Conservation (phyloP, 2,329 filamentous ascomycete genomes). For the Endocalyx cinctus region DNA sequence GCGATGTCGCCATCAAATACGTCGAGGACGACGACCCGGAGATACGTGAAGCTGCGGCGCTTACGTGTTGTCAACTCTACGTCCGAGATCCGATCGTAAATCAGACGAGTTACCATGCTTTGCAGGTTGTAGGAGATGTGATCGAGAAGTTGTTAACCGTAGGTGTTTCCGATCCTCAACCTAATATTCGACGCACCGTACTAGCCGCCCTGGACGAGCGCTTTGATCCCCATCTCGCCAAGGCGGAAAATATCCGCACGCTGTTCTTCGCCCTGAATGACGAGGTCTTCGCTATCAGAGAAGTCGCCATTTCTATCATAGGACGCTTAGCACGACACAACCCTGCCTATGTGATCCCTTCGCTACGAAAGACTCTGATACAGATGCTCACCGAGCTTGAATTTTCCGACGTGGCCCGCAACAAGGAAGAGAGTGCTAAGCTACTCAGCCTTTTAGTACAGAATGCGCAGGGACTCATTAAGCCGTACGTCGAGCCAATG, state of each 20-base stretch:
- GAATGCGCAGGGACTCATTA: constrained; percentile 88
- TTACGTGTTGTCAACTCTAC: constrained; percentile 97
- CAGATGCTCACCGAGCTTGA: constrained; percentile 95
- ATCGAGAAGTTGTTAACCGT: constrained; percentile 96
- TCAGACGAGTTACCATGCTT: constrained; percentile 93
- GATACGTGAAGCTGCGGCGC: constrained; percentile 86
- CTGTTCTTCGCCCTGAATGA: constrained; percentile 95
- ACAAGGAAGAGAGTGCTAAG: constrained; percentile 94
- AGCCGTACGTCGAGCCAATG: constrained; percentile 96
- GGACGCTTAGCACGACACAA: constrained; percentile 87
- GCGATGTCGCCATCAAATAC: constrained; percentile 96
- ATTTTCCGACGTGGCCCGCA: constrained; percentile 88
- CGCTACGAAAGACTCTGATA: constrained; percentile 87
- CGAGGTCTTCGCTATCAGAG: constrained; percentile 84
- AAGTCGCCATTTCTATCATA: constrained; percentile 94
- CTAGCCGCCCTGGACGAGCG: constrained; percentile 84
- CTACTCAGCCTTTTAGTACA: constrained; percentile 88
- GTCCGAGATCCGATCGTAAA: constrained; percentile 96
- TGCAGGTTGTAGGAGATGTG: constrained; percentile 95
- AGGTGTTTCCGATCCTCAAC: constrained; percentile 85
- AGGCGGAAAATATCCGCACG: constrained; percentile 94
- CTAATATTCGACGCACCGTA: constrained; percentile 84
- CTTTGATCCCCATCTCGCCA: constrained; percentile 94
- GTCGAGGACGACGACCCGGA: constrained; percentile 94
- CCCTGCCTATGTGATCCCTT: constrained; percentile 95